Evolutionary conservation across 2,329 filamentous ascomycete genomes (phyloP).

Genomic region (Hypoxylon sp.): DNA sequence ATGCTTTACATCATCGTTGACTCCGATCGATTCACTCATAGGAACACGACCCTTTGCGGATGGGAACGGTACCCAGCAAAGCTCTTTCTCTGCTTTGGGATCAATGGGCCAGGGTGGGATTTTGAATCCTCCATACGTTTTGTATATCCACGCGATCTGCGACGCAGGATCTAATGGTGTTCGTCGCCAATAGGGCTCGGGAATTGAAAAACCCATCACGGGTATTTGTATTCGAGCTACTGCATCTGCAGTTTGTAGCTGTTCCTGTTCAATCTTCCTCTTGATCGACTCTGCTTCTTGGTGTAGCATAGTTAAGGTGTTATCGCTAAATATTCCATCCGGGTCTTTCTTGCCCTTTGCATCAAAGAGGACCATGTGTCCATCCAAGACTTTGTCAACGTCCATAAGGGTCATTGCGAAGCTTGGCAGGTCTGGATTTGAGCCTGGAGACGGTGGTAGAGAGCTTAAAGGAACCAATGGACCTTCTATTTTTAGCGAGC

Average conservation of each 20-base stretch:
- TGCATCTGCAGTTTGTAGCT: conserved; percentile 40
- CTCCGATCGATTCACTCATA: conserved; percentile 38
- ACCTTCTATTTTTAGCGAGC: conserved; percentile 40
- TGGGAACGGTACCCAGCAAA: conserved; percentile 44
- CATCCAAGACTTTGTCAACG: conserved; percentile 27
- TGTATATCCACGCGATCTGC: conserved; percentile 36
- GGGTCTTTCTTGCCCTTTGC: conserved; percentile 2
- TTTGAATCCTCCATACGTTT: conserved; percentile 6
- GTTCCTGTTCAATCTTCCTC: conserved; percentile 42
- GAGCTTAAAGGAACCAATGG: conserved; percentile 38
- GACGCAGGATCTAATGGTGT: conserved; percentile 17
- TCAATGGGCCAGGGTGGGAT: conserved; percentile 33
- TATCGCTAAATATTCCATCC: conserved; percentile 25
- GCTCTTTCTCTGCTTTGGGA: conserved; percentile 27
- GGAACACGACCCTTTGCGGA: conserved; percentile 25
- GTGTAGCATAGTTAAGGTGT: conserved; percentile 27
- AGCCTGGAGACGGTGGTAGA: conserved; percentile 5
- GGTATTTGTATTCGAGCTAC: conserved; percentile 43
- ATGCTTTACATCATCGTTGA: conserved; percentile 1
- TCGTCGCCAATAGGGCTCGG: conserved; percentile 38
- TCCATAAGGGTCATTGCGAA: conserved; percentile 29
- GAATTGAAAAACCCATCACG: conserved; percentile 43
- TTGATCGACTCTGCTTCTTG: conserved; percentile 22
- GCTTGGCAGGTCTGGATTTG: conserved; percentile 11
- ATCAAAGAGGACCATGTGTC: not conserved